Conservation (phyloP, 192 early-diverging fungal genomes). For the Chytriomyces hyalinus region DNA sequence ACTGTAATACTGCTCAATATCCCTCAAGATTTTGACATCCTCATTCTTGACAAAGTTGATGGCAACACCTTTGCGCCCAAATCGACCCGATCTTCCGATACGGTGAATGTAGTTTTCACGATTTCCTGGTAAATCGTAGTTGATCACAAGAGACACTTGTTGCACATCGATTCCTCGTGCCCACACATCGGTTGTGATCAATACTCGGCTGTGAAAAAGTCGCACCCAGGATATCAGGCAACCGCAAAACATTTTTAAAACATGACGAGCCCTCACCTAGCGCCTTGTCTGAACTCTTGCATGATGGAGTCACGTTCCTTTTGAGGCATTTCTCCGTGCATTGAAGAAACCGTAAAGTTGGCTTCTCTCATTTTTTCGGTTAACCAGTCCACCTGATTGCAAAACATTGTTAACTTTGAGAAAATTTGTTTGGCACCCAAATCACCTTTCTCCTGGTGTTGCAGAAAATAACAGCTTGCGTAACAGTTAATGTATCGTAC, state of each 20-base stretch:
- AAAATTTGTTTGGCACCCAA: too few species aligned
- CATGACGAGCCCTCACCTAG: neutral
- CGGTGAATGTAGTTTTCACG: conserved; percentile 99
- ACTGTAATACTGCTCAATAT: conserved; percentile 98
- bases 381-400: conserved; percentile 76
- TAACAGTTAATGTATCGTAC: conserved; percentile 95
- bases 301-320: conserved; percentile 94
- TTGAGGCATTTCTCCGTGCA: conserved; percentile 99
- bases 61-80: conserved; percentile 99
- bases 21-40: conserved; percentile 88
- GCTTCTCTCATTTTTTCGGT: conserved; percentile 92
- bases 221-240: neutral
- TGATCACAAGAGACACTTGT: conserved; percentile 98
- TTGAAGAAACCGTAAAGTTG: conserved; percentile 95
- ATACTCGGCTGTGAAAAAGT: conserved; percentile 89
- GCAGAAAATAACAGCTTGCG: conserved; percentile 99
- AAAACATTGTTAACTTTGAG: conserved; percentile 28
- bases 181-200: conserved; percentile 97
- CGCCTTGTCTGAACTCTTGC: conserved; percentile 89
- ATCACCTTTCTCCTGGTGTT: conserved; percentile 88
- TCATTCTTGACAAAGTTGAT: conserved; percentile 99
- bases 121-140: conserved; percentile 98
- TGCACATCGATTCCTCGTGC: conserved; percentile 99
- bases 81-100: conserved; percentile 99
- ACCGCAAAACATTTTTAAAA: neutral